A percentile compares a stretch with the other conserved stretches of the same genome.
These are phyloP conservation scores for Drosera capensis DNA, from an alignment of 148 eudicot genomes.

Conservation along the genomic window DNA sequence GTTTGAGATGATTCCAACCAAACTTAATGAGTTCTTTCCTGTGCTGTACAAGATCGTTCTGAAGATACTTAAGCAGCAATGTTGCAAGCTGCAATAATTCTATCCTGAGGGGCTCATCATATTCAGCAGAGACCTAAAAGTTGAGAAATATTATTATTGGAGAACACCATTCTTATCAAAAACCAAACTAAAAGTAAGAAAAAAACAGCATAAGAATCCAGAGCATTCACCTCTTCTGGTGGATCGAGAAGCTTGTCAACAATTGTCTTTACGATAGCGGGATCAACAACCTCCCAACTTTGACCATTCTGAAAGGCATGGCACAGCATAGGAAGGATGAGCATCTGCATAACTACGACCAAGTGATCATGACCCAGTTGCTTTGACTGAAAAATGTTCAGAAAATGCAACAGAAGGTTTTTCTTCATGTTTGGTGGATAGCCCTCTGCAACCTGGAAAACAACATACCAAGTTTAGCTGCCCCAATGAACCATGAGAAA, in stretches of 20 bases:
- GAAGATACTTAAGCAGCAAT: slow-evolving; percentile 86
- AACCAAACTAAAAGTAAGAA: not conserved
- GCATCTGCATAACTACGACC: slow-evolving; percentile 94
- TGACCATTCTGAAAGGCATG: slow-evolving; percentile 94
- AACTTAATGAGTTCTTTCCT: slow-evolving; percentile 96
- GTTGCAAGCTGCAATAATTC: slow-evolving; percentile 96
- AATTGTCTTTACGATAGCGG: slow-evolving; percentile 66
- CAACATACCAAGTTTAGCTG: not conserved
- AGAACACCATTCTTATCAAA: slow-evolving; percentile 1
- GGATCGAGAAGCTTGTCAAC: slow-evolving; percentile 96
- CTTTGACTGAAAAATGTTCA: slow-evolving; percentile 77
- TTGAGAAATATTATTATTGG: not conserved
- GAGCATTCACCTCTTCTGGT: slow-evolving; percentile 67
- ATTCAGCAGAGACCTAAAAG: slow-evolving; percentile 79
- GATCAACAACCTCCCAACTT: slow-evolving; percentile 95
- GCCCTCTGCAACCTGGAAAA: slow-evolving; percentile 82
- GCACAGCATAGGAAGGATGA: slow-evolving; percentile 94
- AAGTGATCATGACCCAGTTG: slow-evolving; percentile 77
- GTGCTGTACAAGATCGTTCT: slow-evolving; percentile 85
- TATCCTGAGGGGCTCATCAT: slow-evolving; percentile 95
- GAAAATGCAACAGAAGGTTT: slow-evolving; percentile 74
- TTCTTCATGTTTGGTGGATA: slow-evolving; percentile 83
- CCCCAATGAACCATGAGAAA: not conserved
- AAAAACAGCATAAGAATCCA: not conserved
- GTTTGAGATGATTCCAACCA: slow-evolving; percentile 99